Percentiles rank a stretch among this genome's conserved stretches.
These are phyloP conservation scores for Didymella pomorum DNA, from an alignment of 2,329 filamentous ascomycete species.

Conservation along the genomic window DNA sequence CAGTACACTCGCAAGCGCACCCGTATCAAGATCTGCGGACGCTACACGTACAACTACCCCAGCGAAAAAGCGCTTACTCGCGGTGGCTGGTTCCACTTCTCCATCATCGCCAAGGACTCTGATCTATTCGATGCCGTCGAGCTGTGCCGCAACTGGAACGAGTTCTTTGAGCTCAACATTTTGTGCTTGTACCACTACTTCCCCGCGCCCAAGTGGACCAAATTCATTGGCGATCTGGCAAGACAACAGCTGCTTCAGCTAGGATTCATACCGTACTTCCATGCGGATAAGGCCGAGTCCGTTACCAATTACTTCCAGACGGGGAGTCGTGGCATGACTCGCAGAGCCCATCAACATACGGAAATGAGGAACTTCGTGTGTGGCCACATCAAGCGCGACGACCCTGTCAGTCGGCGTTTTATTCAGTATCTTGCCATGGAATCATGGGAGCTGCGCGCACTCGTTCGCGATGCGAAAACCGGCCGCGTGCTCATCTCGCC, in stretches of 20 bases:
- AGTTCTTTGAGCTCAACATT: slow-evolving; percentile 59
- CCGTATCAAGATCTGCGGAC: slow-evolving; percentile 58
- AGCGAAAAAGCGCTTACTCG: slow-evolving; percentile 57
- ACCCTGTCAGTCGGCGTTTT: slow-evolving; percentile 53
- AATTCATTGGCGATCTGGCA: slow-evolving; percentile 51
- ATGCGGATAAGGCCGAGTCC: slow-evolving; percentile 45
- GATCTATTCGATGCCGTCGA: slow-evolving; percentile 54
- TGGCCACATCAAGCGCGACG: slow-evolving; percentile 54
- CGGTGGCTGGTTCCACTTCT: slow-evolving; percentile 61
- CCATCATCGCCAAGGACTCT: slow-evolving; percentile 60
- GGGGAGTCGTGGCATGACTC: slow-evolving; percentile 44
- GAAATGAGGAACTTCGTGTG: slow-evolving; percentile 55
- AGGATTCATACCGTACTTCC: slow-evolving; percentile 50
- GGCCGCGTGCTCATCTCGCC: slow-evolving; percentile 50
- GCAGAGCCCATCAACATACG: slow-evolving; percentile 45
- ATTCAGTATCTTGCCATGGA: slow-evolving; percentile 56
- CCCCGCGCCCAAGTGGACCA: slow-evolving; percentile 56
- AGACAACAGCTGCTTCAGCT: slow-evolving; percentile 54
- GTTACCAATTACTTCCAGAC: slow-evolving; percentile 44
- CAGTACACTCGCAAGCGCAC: slow-evolving; percentile 50
- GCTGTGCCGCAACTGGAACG: slow-evolving; percentile 61
- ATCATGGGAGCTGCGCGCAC: slow-evolving; percentile 46
- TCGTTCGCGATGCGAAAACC: slow-evolving; percentile 55
- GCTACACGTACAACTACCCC: slow-evolving; percentile 61
- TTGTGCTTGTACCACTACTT: slow-evolving; percentile 58